Evolutionary conservation across 495 filamentous ascomycete species (phyloP), one percentile per base, ranked within the genome.

Genomic region (Tetracladium marchalianum): DNA sequence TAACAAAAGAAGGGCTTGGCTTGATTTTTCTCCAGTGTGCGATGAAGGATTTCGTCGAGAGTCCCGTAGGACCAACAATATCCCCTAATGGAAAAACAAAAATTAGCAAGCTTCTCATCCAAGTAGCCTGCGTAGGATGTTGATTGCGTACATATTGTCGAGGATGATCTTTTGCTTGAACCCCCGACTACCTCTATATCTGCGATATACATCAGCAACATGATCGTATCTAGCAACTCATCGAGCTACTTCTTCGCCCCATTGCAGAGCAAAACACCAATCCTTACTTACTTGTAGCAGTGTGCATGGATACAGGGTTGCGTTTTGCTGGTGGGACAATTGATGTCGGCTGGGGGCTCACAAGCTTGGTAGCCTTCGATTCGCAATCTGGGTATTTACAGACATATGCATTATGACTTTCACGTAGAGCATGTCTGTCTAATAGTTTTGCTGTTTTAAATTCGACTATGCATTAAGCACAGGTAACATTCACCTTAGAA

Each of bases 111-210:
- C 22, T 3, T 7, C 22, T 27, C 22, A n/a, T n/a, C 22, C 7
- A 7, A 27, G 22, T 7, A 2, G 12, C 1, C 0, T 57, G 46
- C 22, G 55, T 54, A 36, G 63, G 55, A 41, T 70, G 66, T 40
- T 65, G 68, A 4, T 55, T 54, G 0, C 37, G 31, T 16, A 69
- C 51, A 43, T 68, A 65, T 31, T 68, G 64, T n/a, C 48, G 40
- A 9, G 66, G 54, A 42, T 69, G 62, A 44, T 69, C 65, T 17
- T 52, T 59, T 35, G 62, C 33, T 57, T 61, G 43, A 69, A 68
- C 8, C 56, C 61, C 12, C 65, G 54, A 11, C 50, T 56, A 22
- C 60, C 65, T 22, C 60, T 59, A 49, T 67, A 52, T 43, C 48
- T 62, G 38, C 44, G 58, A 17, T 18, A 16, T 15, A 34, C 7